Evolutionary conservation across 2,329 filamentous ascomycete species (phyloP).

Genomic region (Cladosporium colombiae): DNA sequence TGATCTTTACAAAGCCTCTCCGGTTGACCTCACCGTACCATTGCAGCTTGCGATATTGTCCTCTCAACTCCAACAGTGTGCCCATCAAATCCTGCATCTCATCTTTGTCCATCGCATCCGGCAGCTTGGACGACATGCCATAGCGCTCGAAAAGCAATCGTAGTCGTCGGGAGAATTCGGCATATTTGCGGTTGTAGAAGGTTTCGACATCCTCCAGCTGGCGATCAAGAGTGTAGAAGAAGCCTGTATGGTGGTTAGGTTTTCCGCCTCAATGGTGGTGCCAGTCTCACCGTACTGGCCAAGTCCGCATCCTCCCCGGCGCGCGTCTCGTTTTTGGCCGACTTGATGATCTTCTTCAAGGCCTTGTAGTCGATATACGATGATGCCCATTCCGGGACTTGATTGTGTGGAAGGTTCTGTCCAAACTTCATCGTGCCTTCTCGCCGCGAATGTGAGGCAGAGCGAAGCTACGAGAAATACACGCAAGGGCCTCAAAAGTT

Average conservation of each 20-base stretch:
- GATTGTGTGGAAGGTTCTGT: conserved; percentile 69
- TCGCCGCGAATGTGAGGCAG: neutral
- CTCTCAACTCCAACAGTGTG: conserved; percentile 82
- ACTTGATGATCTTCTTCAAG: conserved; percentile 93
- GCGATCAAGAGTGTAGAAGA: conserved; percentile 94
- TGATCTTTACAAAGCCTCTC: conserved; percentile 94
- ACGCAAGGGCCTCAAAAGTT: neutral
- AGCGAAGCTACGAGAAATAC: neutral
- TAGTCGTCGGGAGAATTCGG: conserved; percentile 78
- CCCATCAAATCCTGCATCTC: conserved; percentile 90
- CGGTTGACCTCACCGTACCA: conserved; percentile 99
- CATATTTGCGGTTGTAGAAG: conserved; percentile 96
- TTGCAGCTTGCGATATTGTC: conserved; percentile 84
- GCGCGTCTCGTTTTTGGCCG: conserved; percentile 59
- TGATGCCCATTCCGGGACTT: conserved; percentile 83
- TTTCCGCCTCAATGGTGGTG: conserved; percentile 23
- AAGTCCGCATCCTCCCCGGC: conserved; percentile 78
- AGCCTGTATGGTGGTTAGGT: conserved; percentile 61
- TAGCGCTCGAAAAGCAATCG: conserved; percentile 87
- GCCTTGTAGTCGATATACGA: conserved; percentile 88
- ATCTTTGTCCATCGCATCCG: conserved; percentile 76
- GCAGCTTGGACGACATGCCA: conserved; percentile 69
- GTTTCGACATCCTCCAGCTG: conserved; percentile 95
- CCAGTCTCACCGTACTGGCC: conserved; percentile 66
- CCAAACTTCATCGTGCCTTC: conserved; percentile 48